Base-by-base conservation (phyloP, 495 filamentous ascomycete genomes). In the Aspergillus taichungensis region DNA sequence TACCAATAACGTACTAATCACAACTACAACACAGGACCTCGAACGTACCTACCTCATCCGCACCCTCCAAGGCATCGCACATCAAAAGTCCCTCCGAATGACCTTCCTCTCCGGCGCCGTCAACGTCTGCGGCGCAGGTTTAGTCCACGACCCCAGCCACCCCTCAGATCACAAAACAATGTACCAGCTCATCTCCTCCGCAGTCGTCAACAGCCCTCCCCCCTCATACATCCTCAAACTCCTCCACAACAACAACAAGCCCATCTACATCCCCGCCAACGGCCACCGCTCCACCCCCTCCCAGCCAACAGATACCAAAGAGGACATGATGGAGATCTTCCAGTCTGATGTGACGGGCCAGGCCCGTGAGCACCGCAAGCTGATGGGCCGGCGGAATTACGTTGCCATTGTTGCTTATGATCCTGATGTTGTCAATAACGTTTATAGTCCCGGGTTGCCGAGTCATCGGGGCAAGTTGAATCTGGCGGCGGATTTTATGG, bases 251-350 rank as follows among this genome's bases (percentile, higher is more conserved):
- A 65, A 59, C 54, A 88, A 86, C 69, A 94, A 90, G 59, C 76
- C 83, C 6, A 77, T 96, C 29, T 98, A 96, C 61, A 68, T 98
- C 29, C 94, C 92, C 1, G 74, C 76, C 36, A 98, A 98, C 64
- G 94, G 94, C 13, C 85, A 94, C 60, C 83, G 87, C 50, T 84
- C 79, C 13, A 70, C 70, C 2, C 41, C 62, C 0, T 56, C 55
- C 13, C 60, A 67, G 18, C 69, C 71, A 0, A 66, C 66, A 14
- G 92, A 98, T 59, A 98, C 92, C 32, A 98, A 98, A 63, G 92
- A 98, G 64, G 92, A 98, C 60, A 98, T 98, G 92, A 89, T 97
- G 82, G 92, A 98, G 68, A 87, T 98, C 51, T 98, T 98, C 76
- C 83, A 90, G 60, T 82, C 76, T 6, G 92, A 98, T 54, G 85